phyloP scores from a whole-genome alignment of 202 grass and related monocot genomes.

The Setaria italica region DNA sequence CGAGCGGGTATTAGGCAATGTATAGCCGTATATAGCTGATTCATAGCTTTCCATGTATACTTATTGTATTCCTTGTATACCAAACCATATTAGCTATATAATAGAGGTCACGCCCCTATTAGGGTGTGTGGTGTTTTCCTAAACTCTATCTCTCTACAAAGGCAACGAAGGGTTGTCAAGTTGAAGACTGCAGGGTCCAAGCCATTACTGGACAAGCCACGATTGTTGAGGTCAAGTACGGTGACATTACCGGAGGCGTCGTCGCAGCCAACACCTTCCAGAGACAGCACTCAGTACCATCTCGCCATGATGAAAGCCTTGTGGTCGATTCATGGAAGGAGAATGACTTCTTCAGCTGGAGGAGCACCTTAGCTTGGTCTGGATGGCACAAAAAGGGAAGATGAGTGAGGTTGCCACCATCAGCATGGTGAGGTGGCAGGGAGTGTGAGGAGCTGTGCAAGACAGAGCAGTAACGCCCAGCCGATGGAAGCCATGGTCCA shows the following conservation, averaged over 20 bases:
- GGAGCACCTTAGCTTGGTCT: conserved; percentile 14
- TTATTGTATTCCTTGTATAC: too few species aligned
- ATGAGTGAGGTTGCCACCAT: neutral
- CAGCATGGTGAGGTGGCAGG: neutral
- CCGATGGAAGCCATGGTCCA: conserved; percentile 4
- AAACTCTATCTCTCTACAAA: too few species aligned
- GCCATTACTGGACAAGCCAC: neutral
- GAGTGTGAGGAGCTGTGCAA: neutral
- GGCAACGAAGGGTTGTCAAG: conserved; percentile 28
- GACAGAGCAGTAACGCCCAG: neutral
- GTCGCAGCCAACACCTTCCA: conserved; percentile 48
- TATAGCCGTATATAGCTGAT: too few species aligned
- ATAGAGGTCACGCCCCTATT: too few species aligned
- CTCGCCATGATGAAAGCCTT: conserved; percentile 31
- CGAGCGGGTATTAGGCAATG: too few species aligned
- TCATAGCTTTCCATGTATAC: too few species aligned
- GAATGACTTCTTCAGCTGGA: conserved; percentile 45
- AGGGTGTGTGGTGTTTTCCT: too few species aligned
- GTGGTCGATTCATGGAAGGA: neutral
- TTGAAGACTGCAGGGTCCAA: conserved; percentile 35
- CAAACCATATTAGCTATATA: too few species aligned
- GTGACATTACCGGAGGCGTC: conserved; percentile 25
- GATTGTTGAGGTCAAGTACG: conserved; percentile 14
- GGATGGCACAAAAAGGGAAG: conserved; percentile 9
- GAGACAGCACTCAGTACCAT: conserved; percentile 41